Evolutionary conservation across 1,139 yeast genomes (phyloP).

Genomic region (Yamadazyma sp.): DNA sequence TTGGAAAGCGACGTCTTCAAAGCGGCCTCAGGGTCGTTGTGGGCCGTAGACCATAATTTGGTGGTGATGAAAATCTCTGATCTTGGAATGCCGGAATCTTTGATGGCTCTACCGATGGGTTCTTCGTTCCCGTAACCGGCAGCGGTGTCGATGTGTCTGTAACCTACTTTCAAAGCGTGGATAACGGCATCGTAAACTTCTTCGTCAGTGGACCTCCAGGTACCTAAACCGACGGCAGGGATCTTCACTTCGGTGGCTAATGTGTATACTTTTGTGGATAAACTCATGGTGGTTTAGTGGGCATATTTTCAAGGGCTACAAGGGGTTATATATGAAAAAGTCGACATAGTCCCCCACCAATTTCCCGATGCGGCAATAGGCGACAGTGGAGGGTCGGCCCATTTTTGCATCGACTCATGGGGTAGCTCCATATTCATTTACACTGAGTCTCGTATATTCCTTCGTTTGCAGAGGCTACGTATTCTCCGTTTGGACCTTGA

Average conservation of each 20-base stretch:
- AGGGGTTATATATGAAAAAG: background rate
- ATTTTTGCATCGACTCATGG: too few species aligned
- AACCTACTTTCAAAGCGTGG: slow-evolving; percentile 57
- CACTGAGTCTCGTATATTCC: too few species aligned
- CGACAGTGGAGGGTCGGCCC: background rate
- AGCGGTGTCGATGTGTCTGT: slow-evolving; percentile 82
- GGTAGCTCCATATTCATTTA: too few species aligned
- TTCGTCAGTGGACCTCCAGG: slow-evolving; percentile 67
- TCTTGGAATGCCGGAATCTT: slow-evolving; percentile 67
- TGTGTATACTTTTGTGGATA: slow-evolving; percentile 22
- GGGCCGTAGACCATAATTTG: slow-evolving; percentile 73
- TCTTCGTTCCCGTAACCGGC: slow-evolving; percentile 67
- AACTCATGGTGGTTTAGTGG: slow-evolving; percentile 1
- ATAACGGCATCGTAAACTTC: slow-evolving; percentile 64
- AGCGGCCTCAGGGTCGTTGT: slow-evolving; percentile 57
- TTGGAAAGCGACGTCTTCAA: slow-evolving; percentile 63
- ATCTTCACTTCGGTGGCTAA: slow-evolving; percentile 62
- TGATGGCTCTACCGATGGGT: slow-evolving; percentile 65
- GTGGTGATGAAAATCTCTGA: slow-evolving; percentile 77
- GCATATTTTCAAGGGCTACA: background rate
- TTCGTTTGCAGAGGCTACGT: too few species aligned
- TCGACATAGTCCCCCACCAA: background rate
- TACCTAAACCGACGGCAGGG: slow-evolving; percentile 75
- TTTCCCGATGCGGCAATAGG: background rate
- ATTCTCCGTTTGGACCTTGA: too few species aligned